These are phyloP conservation scores for Heritiera littoralis DNA, from an alignment of 345 rosid genomes.

Conservation along the genomic window DNA sequence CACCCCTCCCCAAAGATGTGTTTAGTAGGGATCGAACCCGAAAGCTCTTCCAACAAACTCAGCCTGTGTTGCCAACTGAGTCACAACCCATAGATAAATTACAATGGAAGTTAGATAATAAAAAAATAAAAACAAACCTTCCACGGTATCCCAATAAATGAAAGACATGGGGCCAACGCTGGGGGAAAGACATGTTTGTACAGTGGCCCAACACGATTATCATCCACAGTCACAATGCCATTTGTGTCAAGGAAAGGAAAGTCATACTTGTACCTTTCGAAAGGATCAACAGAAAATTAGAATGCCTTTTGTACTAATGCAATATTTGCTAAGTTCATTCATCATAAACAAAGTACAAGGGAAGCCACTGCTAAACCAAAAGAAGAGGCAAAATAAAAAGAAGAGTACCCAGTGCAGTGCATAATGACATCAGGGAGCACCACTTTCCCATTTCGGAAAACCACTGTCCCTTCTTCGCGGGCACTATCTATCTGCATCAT, in stretches of 20 bases:
- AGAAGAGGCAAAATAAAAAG: background rate
- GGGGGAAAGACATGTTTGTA: slow-evolving; percentile 82
- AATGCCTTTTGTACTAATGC: background rate
- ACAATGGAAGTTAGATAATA: background rate
- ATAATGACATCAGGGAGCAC: slow-evolving; percentile 58
- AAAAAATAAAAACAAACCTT: slow-evolving; percentile 42
- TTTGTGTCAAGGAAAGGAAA: slow-evolving; percentile 80
- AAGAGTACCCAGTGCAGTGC: slow-evolving; percentile 78
- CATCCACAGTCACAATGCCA: slow-evolving; percentile 65
- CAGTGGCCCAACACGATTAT: slow-evolving; percentile 71
- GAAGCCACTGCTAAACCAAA: background rate
- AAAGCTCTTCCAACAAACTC: no score
- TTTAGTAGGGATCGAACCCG: no score
- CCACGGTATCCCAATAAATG: slow-evolving; percentile 79
- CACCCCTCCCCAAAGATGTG: no score
- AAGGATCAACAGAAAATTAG: slow-evolving; percentile 5
- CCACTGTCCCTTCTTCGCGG: slow-evolving; percentile 58
- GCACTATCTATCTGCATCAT: slow-evolving; percentile 60
- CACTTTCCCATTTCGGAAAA: slow-evolving; percentile 55
- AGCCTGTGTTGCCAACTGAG: no score
- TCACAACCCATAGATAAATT: no score
- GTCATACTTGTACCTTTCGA: slow-evolving; percentile 71
- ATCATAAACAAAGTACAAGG: background rate
- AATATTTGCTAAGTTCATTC: background rate
- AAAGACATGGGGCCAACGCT: slow-evolving; percentile 63